A percentile compares a stretch with the other conserved stretches of the same genome.
Conservation (phyloP, 1,284 basidiomycete genomes). For the Ganoderma lucidum region DNA sequence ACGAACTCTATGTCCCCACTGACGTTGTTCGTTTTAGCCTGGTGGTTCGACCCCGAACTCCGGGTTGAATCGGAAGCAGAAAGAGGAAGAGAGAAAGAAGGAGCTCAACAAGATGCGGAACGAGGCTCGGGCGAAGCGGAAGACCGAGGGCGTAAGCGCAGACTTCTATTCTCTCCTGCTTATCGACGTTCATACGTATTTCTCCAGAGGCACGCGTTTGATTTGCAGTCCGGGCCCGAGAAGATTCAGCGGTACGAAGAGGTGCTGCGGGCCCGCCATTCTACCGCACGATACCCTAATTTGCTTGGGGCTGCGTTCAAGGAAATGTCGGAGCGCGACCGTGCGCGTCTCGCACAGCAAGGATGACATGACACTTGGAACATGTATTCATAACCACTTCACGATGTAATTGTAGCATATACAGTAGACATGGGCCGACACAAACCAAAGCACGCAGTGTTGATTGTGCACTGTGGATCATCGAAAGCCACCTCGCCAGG, state of each 20-base stretch:
- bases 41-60: slow-evolving; percentile 64
- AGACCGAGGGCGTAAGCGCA: slow-evolving; percentile 59
- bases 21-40: slow-evolving; percentile 41
- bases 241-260: slow-evolving; percentile 75
- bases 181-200: slow-evolving; percentile 17
- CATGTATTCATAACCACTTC: neutral
- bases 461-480: neutral
- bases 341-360: neutral
- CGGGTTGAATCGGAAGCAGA: slow-evolving; percentile 65
- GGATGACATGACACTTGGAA: neutral
- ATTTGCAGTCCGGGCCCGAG: slow-evolving; percentile 73
- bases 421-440: neutral
- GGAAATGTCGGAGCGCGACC: slow-evolving; percentile 40
- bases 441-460: neutral
- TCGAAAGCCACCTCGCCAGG: neutral
- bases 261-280: slow-evolving; percentile 53
- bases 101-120: slow-evolving; percentile 76
- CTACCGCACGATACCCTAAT: slow-evolving; percentile 70
- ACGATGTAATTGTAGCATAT: neutral
- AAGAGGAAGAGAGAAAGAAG: slow-evolving; percentile 73
- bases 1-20: neutral
- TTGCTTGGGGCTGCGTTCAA: slow-evolving; percentile 70
- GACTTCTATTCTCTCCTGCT: slow-evolving; percentile 3
- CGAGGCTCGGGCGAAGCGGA: slow-evolving; percentile 68
- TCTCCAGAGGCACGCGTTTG: slow-evolving; percentile 65